Base-by-base conservation (phyloP, 371 early-diverging fungal genomes). In the Syncephalis fuscata region DNA sequence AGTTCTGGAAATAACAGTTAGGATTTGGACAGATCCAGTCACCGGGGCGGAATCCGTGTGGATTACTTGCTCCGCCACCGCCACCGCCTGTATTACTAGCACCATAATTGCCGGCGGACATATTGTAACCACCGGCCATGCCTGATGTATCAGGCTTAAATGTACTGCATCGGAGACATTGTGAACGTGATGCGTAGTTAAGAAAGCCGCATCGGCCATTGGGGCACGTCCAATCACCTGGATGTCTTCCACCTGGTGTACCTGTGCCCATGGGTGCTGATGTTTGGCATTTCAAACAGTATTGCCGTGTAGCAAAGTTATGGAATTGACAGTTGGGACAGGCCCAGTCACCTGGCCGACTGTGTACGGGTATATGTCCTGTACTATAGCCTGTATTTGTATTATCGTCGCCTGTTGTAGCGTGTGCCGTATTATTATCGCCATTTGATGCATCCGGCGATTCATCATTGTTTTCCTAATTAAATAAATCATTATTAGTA, bases 21-120 rank as follows among this genome's bases (percentile, higher is more conserved):
- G 65, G 60, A 45, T 77, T 75, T 5, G 79, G 74, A 57, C 86
- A 86, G 37, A 76, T 73, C 86, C 86, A 68, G 54, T 79, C 79
- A 14, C 79, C 79, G 10, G 76, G 73, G 14, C 73, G 63, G 48
- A 67, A 73, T 32, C 32, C 32, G 11, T 32, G 32, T 7, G 32
- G 7, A 32, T 32, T 7, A 7, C 7, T 11, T 32, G 32, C 32
- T 32, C 32, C 32, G 7, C 7, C 32, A 7, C 32, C 32, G 4
- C 32, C 32, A 32, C 11, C 11, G 11, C 32, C 32, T 32, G 32
- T 32, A 32, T 32, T 32, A 32, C 7, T 32, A 11, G 32, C 32
- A 32, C 11, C 11, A 11, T 11, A 7, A 11, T 32, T 7, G 32
- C 32, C 41, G 41, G 19, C 41, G n/a, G 41, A n/a, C 16, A 21